Evolutionary conservation across 306 rosid genomes (phyloP).

Genomic region (Leucaena leucocephala): DNA sequence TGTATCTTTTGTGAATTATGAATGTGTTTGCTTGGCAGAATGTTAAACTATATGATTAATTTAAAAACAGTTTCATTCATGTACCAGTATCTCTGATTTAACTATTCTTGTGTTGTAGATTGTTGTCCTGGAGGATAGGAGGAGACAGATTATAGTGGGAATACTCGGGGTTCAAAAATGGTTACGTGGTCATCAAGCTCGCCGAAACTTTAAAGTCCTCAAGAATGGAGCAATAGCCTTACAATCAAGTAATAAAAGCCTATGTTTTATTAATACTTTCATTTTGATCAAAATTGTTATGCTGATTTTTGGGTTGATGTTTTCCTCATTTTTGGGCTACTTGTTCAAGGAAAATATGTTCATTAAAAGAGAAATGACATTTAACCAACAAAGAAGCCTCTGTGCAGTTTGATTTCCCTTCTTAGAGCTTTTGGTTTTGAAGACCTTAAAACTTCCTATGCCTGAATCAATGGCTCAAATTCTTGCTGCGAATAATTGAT

Average conservation of each 20-base stretch:
- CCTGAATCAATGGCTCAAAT: conserved; percentile 16
- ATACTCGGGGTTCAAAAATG: conserved; percentile 66
- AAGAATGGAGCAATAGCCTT: conserved; percentile 52
- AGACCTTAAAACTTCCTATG: conserved; percentile 4
- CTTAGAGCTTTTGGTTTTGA: neutral
- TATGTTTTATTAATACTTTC: neutral
- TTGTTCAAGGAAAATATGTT: conserved; percentile 9
- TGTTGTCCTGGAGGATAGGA: conserved; percentile 70
- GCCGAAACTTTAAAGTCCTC: conserved; percentile 49
- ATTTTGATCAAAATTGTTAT: too few relatives aligned
- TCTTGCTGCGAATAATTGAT: neutral
- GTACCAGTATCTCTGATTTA: conserved; percentile 31
- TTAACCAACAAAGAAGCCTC: conserved; percentile 7
- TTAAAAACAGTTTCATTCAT: conserved; percentile 21
- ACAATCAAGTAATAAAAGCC: conserved; percentile 66
- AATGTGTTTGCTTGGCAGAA: conserved; percentile 16
- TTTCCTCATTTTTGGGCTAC: neutral
- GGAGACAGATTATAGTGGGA: conserved; percentile 59
- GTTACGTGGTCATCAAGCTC: conserved; percentile 71
- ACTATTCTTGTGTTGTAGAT: conserved; percentile 52
- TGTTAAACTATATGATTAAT: conserved; percentile 1
- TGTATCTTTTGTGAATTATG: conserved; percentile 21
- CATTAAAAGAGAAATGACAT: neutral
- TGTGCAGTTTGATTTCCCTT: conserved; percentile 16
- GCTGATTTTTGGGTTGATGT: too few relatives aligned